Evolutionary conservation across 805 yeast genomes (phyloP), one percentile per base, ranked within the genome.

Genomic region (Sungouiella thailandica): DNA sequence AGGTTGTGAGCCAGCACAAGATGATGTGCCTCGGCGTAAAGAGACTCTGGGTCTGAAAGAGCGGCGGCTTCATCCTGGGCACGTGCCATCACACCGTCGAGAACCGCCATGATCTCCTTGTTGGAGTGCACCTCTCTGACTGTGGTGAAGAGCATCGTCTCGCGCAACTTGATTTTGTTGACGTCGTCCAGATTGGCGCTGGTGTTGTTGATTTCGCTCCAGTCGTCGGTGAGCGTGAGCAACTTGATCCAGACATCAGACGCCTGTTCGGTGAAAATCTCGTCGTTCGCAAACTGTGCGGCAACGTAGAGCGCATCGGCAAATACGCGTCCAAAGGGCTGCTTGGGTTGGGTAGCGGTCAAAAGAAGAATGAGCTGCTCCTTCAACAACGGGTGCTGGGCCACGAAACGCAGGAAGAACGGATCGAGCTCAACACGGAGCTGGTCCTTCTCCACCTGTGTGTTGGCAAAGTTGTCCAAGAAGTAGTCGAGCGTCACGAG

Each of bases 191-290:
- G 54, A 32, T 66, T 58, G 31, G 53, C 57, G 35, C 65, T 57
- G 5, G 60, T 49, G 22, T 53, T 39, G 5, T 56, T 51, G 10
- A 75, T 53, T 13, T 54, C 49, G 5, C 51, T 40, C 81, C 84
- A 76, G 41, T 74, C 66, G 42, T 80, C 83, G 2, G 60, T 40
- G 46, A 55, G 29, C 62, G 57, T 15, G 14, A 83, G 55, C 29
- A 81, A 62, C 41, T 88, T 62, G 43, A 74, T 66, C 87, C 89
- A 83, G 0, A 80, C 56, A 7, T 48, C 36, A 26, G 46, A 45
- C 7, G 55, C 41, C 19, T 53, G 50, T 18, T 43, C 40, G 25
- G 44, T 49, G 32, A 43, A 57, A 6, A 34, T 22, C 11, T 31
- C 28, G 16, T 61, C 65, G 37, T 58, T 57, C 5, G 46, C 37